These are phyloP conservation scores for Nakazawaea sp. DNA, from an alignment of 805 yeast genomes.

Conservation along the genomic window DNA sequence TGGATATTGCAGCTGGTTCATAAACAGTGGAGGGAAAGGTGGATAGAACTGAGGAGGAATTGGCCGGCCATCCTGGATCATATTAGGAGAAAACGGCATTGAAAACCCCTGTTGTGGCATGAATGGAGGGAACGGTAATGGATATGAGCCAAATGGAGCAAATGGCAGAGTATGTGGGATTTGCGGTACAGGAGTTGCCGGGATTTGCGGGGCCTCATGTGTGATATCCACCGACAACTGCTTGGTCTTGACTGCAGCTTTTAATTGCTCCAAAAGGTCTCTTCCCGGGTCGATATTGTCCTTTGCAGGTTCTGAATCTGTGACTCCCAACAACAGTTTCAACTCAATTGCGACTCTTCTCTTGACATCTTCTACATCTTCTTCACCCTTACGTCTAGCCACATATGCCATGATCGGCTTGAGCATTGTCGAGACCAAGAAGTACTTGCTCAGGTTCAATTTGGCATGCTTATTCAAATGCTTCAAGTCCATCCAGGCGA, in stretches of 20 bases:
- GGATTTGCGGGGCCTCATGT: conserved; percentile 5
- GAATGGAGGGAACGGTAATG: conserved; percentile 10
- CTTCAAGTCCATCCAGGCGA: conserved; percentile 70
- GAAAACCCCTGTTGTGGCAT: conserved; percentile 13
- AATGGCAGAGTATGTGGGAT: conserved; percentile 8
- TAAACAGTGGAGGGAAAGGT: conserved; percentile 11
- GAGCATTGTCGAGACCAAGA: conserved; percentile 40
- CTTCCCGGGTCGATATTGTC: conserved; percentile 59
- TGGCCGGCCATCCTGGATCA: conserved; percentile 12
- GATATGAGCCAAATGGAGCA: too few relatives aligned
- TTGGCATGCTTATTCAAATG: conserved; percentile 26
- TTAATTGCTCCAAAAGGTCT: conserved; percentile 61
- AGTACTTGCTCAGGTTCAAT: conserved; percentile 26
- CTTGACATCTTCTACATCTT: conserved; percentile 54
- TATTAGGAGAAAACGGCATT: conserved; percentile 12
- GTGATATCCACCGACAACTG: not conserved
- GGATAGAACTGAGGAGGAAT: conserved; percentile 2
- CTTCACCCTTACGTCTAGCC: conserved; percentile 38
- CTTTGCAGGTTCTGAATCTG: conserved; percentile 16
- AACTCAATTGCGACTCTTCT: conserved; percentile 57
- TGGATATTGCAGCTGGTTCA: conserved; percentile 5
- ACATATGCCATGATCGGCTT: conserved; percentile 51
- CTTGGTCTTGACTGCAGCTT: conserved; percentile 24
- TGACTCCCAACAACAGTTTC: conserved; percentile 56
- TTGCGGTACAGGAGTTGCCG: conserved; percentile 10